These are phyloP conservation scores for Malassezia arunalokei DNA, from an alignment of 1,284 basidiomycete genomes.

Conservation along the genomic window DNA sequence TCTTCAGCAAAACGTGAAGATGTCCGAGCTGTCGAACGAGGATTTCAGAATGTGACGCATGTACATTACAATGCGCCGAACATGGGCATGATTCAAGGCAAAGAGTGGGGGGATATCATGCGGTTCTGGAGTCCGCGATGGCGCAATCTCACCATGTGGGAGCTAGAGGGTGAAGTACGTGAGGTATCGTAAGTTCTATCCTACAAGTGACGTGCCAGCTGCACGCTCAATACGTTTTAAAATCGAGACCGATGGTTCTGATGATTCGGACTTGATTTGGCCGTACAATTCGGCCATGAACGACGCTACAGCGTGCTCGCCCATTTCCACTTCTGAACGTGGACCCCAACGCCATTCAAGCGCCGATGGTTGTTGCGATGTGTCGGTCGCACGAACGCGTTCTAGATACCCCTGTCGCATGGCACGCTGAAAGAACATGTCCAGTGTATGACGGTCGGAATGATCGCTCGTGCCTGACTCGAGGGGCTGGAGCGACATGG, in stretches of 20 bases:
- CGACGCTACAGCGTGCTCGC: conserved; percentile 29
- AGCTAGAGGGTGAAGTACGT: conserved; percentile 19
- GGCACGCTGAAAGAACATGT: conserved; percentile 13
- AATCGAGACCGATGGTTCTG: neutral
- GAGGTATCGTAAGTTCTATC: conserved; percentile 3
- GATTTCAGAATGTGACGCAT: conserved; percentile 5
- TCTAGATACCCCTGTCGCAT: conserved; percentile 36
- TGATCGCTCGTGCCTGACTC: neutral
- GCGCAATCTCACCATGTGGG: conserved; percentile 19
- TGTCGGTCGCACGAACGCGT: conserved; percentile 3
- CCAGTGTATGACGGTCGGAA: conserved; percentile 9
- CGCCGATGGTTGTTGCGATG: neutral
- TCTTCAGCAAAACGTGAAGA: neutral
- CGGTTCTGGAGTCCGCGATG: conserved; percentile 22
- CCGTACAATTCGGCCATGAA: conserved; percentile 29
- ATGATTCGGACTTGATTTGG: conserved; percentile 7
- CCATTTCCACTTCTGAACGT: conserved; percentile 33
- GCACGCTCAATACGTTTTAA: conserved; percentile 9
- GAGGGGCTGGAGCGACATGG: conserved; percentile 6
- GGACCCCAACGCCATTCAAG: conserved; percentile 41
- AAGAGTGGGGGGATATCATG: conserved; percentile 27
- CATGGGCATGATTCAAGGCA: conserved; percentile 8
- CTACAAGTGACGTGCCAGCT: conserved; percentile 12
- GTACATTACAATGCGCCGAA: neutral
- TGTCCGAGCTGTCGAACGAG: neutral